Evolutionary conservation across 2,329 filamentous ascomycete genomes (phyloP).

Genomic region (Anisogramma anomala): DNA sequence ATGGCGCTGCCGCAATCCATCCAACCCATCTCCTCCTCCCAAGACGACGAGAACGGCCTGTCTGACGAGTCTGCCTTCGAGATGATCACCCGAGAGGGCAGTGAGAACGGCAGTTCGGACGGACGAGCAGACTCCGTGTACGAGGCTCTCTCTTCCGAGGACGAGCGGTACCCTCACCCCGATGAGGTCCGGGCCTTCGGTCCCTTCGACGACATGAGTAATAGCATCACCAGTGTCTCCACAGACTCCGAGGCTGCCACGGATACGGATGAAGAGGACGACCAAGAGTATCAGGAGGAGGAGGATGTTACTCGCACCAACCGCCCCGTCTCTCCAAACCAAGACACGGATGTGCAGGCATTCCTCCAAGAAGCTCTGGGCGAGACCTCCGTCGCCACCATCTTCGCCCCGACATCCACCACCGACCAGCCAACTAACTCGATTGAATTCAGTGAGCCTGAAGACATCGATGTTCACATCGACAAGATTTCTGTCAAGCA

Average conservation of each 20-base stretch:
- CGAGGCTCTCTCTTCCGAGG: slow-evolving; percentile 9
- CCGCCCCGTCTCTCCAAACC: not conserved
- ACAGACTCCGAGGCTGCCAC: slow-evolving; percentile 21
- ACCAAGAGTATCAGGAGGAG: slow-evolving; percentile 25
- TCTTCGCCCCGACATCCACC: slow-evolving; percentile 8
- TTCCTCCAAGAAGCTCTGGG: slow-evolving; percentile 33
- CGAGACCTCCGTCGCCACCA: slow-evolving; percentile 18
- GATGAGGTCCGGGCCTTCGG: slow-evolving; percentile 43
- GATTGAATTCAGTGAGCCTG: slow-evolving; percentile 35
- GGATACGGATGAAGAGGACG: slow-evolving; percentile 31
- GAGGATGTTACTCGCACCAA: not conserved
- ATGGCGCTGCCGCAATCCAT: slow-evolving; percentile 32
- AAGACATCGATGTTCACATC: slow-evolving; percentile 19
- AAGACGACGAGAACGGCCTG: slow-evolving; percentile 39
- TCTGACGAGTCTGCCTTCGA: slow-evolving; percentile 44
- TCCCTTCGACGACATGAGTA: slow-evolving; percentile 30
- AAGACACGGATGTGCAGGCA: slow-evolving; percentile 30
- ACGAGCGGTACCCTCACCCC: slow-evolving; percentile 24
- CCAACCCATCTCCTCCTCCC: slow-evolving; percentile 17
- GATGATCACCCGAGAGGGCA: slow-evolving; percentile 33
- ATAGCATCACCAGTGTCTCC: slow-evolving; percentile 17
- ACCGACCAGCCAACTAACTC: slow-evolving; percentile 21
- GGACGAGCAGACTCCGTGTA: slow-evolving; percentile 22
- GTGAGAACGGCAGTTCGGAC: slow-evolving; percentile 43
- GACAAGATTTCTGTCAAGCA: slow-evolving; percentile 35